Evolutionary conservation across 2,329 filamentous ascomycete species (phyloP), one percentile per base, ranked within the genome.

Genomic region (Rhynchosporium graminicola): DNA sequence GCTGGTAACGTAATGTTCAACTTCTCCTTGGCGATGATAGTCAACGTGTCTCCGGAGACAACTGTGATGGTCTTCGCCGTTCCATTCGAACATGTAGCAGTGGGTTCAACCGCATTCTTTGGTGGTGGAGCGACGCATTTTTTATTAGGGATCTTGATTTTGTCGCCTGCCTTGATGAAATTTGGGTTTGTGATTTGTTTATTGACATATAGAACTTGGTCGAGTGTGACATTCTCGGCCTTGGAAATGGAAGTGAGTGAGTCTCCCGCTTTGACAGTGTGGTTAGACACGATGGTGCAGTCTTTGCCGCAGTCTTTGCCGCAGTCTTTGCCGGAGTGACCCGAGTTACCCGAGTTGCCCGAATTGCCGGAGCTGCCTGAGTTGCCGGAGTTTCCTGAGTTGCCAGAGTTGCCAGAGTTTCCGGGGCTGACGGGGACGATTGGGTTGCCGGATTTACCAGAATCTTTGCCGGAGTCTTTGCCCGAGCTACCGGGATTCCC

Each of bases 1-100:
- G 60, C 55, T 26, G 54, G 54, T 28, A 62, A 57, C 12, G 65
- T 63, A 33, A 67, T 64, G 9, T 61, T 59, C 43, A 67, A 20
- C 28, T 63, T 67, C 42, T 67, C 65, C 42, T 65, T 65, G 3
- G 65, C 65, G 50, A 67, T 65, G 13, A 65, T 63, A n/a, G 31
- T 63, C 51, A 65, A 38, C 10, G 61, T 63, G 47, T 67, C 65
- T 38, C 63, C 65, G 3, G 52, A 4, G 3, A 50, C 60, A 9
- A 67, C 63, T 2, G 40, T 64, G 4, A 10, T 55, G 9, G 61
- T 63, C 5, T 20, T 52, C 4, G 57, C 61, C 0, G 61, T 65
- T 12, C 63, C 61, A 38, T 61, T 63, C 1, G 57, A 57, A 20
- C 63, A 65, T 3, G 50, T 60, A 3, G 65, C 65, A 10, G 63